phyloP scores from a whole-genome alignment of 2,329 filamentous ascomycete species.

The Exutisphaerella laricina region DNA sequence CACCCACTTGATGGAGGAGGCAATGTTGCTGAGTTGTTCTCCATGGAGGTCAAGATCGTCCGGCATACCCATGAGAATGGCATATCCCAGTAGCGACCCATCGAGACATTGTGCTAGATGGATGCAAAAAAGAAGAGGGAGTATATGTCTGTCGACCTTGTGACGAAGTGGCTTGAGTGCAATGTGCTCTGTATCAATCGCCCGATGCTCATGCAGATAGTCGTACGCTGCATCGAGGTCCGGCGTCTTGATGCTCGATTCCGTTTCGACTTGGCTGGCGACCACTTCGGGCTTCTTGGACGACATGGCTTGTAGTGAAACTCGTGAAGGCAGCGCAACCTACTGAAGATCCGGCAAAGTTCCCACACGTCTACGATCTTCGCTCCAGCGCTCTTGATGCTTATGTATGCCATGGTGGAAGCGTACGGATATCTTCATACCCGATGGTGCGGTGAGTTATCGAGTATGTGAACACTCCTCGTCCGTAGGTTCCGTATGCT shows the following conservation, averaged over 20 bases:
- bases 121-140: conserved; percentile 16
- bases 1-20: conserved; percentile 17
- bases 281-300: not conserved
- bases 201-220: conserved; percentile 1
- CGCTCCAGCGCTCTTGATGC: not conserved
- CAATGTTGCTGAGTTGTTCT: conserved; percentile 19
- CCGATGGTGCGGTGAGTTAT: not conserved
- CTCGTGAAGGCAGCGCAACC: not conserved
- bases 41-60: conserved; percentile 17
- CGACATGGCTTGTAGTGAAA: not conserved
- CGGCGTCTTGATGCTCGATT: not conserved
- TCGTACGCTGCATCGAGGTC: conserved; percentile 7
- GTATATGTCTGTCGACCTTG: conserved; percentile 18
- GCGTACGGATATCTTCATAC: not conserved
- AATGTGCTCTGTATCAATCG: not conserved
- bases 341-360: not conserved
- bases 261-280: not conserved
- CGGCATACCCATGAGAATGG: conserved; percentile 55
- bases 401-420: not conserved
- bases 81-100: conserved; percentile 61
- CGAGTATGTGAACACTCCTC: not conserved
- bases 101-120: conserved; percentile 13
- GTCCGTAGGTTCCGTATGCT: not conserved
- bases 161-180: conserved; percentile 11
- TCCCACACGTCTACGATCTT: not conserved